Conservation (phyloP, 2,329 filamentous ascomycete species). For the Aphanoascus verrucosus region DNA sequence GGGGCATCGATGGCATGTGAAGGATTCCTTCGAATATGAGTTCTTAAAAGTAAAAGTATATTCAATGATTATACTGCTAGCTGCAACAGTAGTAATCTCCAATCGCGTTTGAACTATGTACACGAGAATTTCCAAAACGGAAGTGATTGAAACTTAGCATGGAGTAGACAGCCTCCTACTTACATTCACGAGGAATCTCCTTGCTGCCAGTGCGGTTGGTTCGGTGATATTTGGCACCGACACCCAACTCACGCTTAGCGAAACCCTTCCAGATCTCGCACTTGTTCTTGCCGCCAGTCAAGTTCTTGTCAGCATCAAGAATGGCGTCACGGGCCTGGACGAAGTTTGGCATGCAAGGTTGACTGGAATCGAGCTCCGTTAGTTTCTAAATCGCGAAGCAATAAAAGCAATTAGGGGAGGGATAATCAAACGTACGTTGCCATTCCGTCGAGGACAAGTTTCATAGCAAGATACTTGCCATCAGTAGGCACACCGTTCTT, state of each 20-base stretch:
- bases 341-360: slow-evolving; percentile 16
- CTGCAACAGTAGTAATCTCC: no score
- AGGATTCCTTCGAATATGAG: no score
- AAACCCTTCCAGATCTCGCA: slow-evolving; percentile 14
- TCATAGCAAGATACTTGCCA: slow-evolving; percentile 14
- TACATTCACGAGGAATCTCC: not conserved
- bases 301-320: slow-evolving; percentile 14
- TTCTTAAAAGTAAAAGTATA: no score
- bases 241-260: slow-evolving; percentile 14
- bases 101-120: no score
- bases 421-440: slow-evolving; percentile 10
- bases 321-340: slow-evolving; percentile 15
- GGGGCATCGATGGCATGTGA: no score
- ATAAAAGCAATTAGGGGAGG: not conserved
- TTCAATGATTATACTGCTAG: no score
- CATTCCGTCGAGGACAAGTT: slow-evolving; percentile 16
- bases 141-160: no score
- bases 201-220: slow-evolving; percentile 9
- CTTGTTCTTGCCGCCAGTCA: slow-evolving; percentile 11
- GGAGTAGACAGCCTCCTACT: not conserved
- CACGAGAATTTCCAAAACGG: no score
- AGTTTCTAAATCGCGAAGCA: no score
- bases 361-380: not conserved
- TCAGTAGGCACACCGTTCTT: slow-evolving; percentile 12
- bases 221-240: slow-evolving; percentile 3